phyloP scores from a whole-genome alignment of 208 protist genomes.

The Kentomonas sorsogonicus region DNA sequence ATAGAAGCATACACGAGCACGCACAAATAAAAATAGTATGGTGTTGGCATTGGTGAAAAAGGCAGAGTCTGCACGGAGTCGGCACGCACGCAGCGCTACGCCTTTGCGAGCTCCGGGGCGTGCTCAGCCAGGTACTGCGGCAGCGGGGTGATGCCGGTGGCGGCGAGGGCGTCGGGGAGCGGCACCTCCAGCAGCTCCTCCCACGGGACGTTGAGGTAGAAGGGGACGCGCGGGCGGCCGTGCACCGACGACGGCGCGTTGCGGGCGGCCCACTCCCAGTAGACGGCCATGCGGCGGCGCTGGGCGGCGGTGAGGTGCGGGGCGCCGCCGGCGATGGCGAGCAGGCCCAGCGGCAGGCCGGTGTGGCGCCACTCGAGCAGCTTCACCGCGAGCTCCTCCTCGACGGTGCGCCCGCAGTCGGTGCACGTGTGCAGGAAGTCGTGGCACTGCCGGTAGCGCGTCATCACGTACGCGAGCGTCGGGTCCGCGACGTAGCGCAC shows the following conservation, averaged over 20 bases:
- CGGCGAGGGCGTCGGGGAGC: constrained; percentile 38
- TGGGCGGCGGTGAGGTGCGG: constrained; percentile 46
- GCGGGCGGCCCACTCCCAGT: constrained; percentile 48
- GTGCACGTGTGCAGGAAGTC: constrained; percentile 72
- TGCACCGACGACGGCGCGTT: constrained; percentile 54
- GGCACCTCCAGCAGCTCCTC: constrained; percentile 60
- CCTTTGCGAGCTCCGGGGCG: background rate
- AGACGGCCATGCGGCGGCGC: constrained; percentile 33
- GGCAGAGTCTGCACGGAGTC: too few species aligned
- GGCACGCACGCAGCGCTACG: too few species aligned
- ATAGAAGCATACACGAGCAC: too few species aligned
- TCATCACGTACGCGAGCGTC: constrained; percentile 79
- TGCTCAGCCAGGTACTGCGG: constrained; percentile 33
- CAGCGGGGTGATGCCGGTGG: constrained; percentile 66
- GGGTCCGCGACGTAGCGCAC: constrained; percentile 65
- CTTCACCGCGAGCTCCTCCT: constrained; percentile 85
- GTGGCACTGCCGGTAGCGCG: constrained; percentile 79
- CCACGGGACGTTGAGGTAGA: constrained; percentile 71
- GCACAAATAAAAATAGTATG: too few species aligned
- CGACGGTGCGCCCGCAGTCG: constrained; percentile 66
- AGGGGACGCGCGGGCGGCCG: constrained; percentile 34
- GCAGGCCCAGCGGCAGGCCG: constrained; percentile 65
- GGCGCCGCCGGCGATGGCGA: constrained; percentile 59
- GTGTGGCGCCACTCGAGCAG: constrained; percentile 80
- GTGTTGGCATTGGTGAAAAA: too few species aligned